Base-by-base conservation (phyloP, 129 eudicot species). In the Tanacetum coccineum region DNA sequence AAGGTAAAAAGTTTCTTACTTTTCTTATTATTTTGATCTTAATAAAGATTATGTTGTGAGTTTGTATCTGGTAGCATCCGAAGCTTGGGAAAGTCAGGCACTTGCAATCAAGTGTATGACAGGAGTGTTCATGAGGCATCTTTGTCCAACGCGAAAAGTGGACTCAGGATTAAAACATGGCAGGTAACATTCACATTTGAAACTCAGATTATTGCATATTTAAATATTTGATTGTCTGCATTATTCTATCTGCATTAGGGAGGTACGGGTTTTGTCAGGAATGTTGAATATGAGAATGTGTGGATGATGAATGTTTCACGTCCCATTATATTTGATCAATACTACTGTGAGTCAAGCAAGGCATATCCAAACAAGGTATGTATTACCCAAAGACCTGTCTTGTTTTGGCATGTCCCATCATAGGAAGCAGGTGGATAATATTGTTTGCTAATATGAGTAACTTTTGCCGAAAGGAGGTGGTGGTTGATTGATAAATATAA, bases 141-240 rank as follows among this genome's bases (percentile, higher is more conserved):
- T 79, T 44, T 90, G 61, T 78, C 83, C 47, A 70, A 90, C 81
- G 87, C 97, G 12, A 76, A 82, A 58, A 90, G 87, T 70, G 97
- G 97, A 57, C 77, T 87, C 48, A 76, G 97, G 80, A 84, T 90
- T 74, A 90, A 90, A 77, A 90, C 92, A 46, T 90, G 97, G 97
- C 97, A 90, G 95, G 97, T 90, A 72, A 8, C 26, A 12, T 57
- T 68, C 21, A 20, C 6, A 13, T 21, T 64, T 56, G 40, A 14
- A 45, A 20, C 20, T 22, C 39, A 20, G 19, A 42, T 52, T 52
- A 3, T 13, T 6, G 14, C 36, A 40, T 62, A 18, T 62, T 62
- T 10, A 44, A 13, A 9, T 8, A 36, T 3, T 12, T 13, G 12
- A 20, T 54, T 36, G 19, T 67, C 19, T 58, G 14, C 3, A 42